Evolutionary conservation across 805 yeast genomes (phyloP), one percentile per base, ranked within the genome.

Genomic region (Schizosaccharomyces octosporus): DNA sequence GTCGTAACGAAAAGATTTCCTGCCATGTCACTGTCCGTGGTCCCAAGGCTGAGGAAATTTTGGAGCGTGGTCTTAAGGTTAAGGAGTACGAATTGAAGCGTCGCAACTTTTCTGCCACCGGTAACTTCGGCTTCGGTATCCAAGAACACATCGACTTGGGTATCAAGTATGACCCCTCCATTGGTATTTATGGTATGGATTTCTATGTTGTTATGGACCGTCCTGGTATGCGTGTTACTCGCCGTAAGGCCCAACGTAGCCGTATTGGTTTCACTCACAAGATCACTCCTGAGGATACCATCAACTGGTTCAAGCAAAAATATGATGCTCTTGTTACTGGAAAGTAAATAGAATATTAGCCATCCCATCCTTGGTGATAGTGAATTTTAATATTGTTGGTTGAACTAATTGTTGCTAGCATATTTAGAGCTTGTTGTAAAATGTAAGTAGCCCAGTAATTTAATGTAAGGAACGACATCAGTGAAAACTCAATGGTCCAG

Each of bases 121-220:
- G 98, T 81, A 93, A 93, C 96, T 93, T 93, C 74, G 98, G 98
- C 82, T 93, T 93, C 84, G 98, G 98, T 85, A 84, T 93, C 76
- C 85, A 86, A 72, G 98, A 93, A 83, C 98, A 93, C 84, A 93
- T 93, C 73, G 98, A 93, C 79, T 84, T 93, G 78, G 98, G 98
- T 83, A 93, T 93, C 85, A 93, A 93, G 83, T 93, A 93, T 81
- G 98, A 93, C 79, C 98, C 98, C 79, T 82, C 86, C 75, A 93
- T 93, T 74, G 97, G 97, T 78, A 93, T 93, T 77, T 93, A 90
- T 93, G 98, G 98, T 84, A 93, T 74, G 78, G 98, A 93, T 80
- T 93, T 93, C 87, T 93, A 89, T 89, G 88, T 93, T 75, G 96
- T 90, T 75, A 80, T 93, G 81, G 97, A 96, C 78, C 90, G 98